Evolutionary conservation across 805 yeast species (phyloP).

Genomic region (Sugiyamaella smithiae): DNA sequence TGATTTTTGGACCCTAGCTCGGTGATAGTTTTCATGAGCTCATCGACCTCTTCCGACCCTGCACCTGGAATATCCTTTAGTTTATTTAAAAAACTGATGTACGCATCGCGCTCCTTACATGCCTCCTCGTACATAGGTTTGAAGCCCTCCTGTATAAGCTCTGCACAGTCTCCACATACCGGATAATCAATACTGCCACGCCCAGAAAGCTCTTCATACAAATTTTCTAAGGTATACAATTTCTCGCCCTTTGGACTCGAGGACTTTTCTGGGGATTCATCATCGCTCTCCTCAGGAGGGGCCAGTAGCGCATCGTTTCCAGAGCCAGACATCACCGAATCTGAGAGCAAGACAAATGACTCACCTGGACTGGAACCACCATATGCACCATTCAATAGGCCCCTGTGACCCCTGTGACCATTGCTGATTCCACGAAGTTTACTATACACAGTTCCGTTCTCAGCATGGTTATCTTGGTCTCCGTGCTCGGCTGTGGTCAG

Average conservation of each 20-base stretch:
- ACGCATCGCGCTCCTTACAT: conserved; percentile 74
- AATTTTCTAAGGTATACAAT: conserved; percentile 49
- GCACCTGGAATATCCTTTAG: conserved; percentile 56
- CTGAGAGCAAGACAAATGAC: conserved; percentile 23
- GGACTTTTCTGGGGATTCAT: background rate
- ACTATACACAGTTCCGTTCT: background rate
- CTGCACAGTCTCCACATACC: conserved; percentile 83
- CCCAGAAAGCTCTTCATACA: conserved; percentile 69
- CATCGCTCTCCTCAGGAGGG: conserved; percentile 5
- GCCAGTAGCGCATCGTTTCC: background rate
- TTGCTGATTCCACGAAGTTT: background rate
- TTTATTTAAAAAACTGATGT: conserved; percentile 67
- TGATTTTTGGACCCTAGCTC: conserved; percentile 41
- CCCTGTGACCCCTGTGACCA: background rate
- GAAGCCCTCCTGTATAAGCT: conserved; percentile 58
- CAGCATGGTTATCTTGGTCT: background rate
- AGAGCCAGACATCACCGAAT: conserved; percentile 35
- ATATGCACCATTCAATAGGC: background rate
- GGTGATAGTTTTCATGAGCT: conserved; percentile 47
- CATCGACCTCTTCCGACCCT: conserved; percentile 42
- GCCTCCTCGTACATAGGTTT: conserved; percentile 68
- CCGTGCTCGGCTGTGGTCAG: conserved; percentile 33
- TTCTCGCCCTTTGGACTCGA: conserved; percentile 19
- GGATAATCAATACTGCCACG: conserved; percentile 82
- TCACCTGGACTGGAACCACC: conserved; percentile 21